A percentile compares a stretch with the other conserved stretches of the same genome.
Evolutionary conservation across 208 protist species (phyloP).

Genomic region (Balamuthia mandrillaris): DNA sequence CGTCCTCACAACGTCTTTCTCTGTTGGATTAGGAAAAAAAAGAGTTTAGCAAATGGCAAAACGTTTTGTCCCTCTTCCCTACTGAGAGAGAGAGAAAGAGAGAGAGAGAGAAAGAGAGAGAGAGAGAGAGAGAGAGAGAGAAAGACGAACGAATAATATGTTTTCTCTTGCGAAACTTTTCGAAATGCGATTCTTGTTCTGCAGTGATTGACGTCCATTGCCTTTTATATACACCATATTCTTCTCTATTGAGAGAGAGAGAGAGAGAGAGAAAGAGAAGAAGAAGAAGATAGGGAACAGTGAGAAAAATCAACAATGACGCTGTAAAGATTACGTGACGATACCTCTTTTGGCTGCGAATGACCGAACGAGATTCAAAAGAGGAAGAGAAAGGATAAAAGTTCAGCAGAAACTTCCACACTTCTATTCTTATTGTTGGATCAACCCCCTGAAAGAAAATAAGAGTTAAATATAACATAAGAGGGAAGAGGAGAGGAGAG

Average conservation of each 20-base stretch:
- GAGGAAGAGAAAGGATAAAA: not conserved
- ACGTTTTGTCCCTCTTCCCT: not conserved
- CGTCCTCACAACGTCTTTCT: slow-evolving; percentile 12
- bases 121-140: no score
- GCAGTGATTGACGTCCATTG: slow-evolving; percentile 14
- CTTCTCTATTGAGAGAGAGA: not conserved
- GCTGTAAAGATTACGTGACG: not conserved
- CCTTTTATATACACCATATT: slow-evolving; percentile 12
- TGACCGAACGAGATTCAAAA: not conserved
- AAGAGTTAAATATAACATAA: not conserved
- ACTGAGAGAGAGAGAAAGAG: not conserved
- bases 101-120: no score
- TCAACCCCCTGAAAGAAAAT: not conserved
- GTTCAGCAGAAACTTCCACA: slow-evolving; percentile 11
- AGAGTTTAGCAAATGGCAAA: not conserved
- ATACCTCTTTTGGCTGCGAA: not conserved
- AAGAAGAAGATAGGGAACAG: not conserved
- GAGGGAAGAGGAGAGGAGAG: not conserved
- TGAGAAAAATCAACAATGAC: not conserved
- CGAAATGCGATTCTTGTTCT: not conserved
- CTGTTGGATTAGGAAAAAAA: not conserved
- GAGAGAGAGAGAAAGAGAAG: not conserved
- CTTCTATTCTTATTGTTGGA: not conserved
- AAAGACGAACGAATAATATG: not conserved
- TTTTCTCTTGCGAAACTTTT: not conserved